Conservation (phyloP, 2,329 filamentous ascomycete genomes). For the Colletotrichum incanum region DNA sequence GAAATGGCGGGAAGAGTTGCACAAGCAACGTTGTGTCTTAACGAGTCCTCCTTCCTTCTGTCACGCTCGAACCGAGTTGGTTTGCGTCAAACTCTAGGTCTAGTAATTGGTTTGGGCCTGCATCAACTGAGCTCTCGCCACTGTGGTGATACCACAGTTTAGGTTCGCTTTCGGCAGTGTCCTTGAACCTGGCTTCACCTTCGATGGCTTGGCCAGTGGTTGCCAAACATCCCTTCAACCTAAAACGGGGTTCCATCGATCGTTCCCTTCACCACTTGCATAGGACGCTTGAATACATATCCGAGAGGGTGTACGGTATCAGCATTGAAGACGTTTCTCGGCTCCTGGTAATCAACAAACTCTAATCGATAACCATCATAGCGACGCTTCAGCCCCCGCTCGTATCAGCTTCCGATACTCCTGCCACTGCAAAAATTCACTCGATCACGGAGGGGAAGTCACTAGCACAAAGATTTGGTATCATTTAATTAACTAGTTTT, state of each 20-base stretch:
- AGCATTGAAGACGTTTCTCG: not conserved
- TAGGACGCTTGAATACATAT: too few species aligned
- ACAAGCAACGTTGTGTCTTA: too few species aligned
- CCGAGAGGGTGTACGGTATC: too few species aligned
- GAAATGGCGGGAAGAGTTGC: not conserved
- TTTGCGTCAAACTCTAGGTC: too few species aligned
- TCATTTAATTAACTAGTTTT: slow-evolving; percentile 7
- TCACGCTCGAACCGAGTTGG: too few species aligned
- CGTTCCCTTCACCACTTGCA: not conserved
- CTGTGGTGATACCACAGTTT: too few species aligned
- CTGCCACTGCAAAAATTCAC: not conserved
- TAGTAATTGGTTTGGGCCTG: too few species aligned
- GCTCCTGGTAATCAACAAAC: not conserved
- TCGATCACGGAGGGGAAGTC: not conserved
- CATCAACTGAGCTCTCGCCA: too few species aligned
- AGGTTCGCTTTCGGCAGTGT: too few species aligned
- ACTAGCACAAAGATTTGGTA: not conserved
- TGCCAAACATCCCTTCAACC: not conserved
- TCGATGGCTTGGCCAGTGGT: too few species aligned
- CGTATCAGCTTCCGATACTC: not conserved
- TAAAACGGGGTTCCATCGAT: not conserved
- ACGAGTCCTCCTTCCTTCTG: too few species aligned
- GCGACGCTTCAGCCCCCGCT: not conserved
- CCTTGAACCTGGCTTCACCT: too few species aligned
- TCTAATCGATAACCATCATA: not conserved